phyloP scores from a whole-genome alignment of 2,329 filamentous ascomycete species.

The Cercospora zeae-maydis region DNA sequence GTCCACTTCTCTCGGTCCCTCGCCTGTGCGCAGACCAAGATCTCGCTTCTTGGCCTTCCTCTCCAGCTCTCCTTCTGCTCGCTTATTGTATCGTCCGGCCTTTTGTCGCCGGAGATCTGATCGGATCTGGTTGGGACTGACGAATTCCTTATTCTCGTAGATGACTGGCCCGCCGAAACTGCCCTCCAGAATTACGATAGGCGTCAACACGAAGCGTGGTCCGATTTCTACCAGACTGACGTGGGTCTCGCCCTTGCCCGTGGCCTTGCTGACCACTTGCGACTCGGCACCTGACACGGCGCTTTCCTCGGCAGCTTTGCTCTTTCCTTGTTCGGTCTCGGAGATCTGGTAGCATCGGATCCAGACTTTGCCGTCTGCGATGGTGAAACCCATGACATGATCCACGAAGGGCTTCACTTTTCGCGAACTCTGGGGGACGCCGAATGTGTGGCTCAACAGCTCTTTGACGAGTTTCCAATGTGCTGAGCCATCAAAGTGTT shows the following conservation, averaged over 20 bases:
- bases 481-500: constrained; percentile 66
- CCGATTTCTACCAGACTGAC: constrained; percentile 88
- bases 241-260: constrained; percentile 60
- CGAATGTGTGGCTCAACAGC: constrained; percentile 84
- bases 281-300: constrained; percentile 39
- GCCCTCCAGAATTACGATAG: constrained; percentile 91
- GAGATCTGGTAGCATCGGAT: constrained; percentile 90
- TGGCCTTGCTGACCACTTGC: constrained; percentile 39
- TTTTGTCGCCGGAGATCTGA: constrained; percentile 73
- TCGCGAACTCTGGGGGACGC: constrained; percentile 80
- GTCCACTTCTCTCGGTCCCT: constrained; percentile 60
- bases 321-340: constrained; percentile 66
- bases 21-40: constrained; percentile 69
- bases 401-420: constrained; percentile 96
- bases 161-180: constrained; percentile 95
- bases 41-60: constrained; percentile 70
- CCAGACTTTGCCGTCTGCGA: constrained; percentile 94
- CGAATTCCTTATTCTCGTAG: constrained; percentile 97
- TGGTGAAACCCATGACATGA: constrained; percentile 87
- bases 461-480: constrained; percentile 83
- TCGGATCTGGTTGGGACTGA: constrained; percentile 88
- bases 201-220: constrained; percentile 85
- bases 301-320: constrained; percentile 41
- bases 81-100: constrained; percentile 71
- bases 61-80: constrained; percentile 71